Evolutionary conservation across 164 flowering plant genomes (phyloP).

Genomic region (Nymphaea thermarum): DNA sequence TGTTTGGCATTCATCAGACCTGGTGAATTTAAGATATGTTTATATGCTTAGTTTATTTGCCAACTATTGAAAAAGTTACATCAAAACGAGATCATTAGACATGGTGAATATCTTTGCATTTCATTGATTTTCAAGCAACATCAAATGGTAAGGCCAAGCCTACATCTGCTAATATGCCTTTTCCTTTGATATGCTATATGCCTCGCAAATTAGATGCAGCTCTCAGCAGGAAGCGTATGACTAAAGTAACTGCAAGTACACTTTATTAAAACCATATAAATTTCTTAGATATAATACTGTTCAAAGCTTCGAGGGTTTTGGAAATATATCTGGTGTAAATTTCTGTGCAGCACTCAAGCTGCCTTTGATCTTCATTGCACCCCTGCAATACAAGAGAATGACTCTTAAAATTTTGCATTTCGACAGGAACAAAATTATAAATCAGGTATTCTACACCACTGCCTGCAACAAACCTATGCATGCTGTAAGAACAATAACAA

Average conservation of each 20-base stretch:
- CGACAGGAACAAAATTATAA: neutral
- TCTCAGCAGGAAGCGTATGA: neutral
- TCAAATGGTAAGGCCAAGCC: neutral
- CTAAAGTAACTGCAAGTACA: neutral
- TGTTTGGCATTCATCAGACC: too few species aligned
- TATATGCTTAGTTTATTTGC: neutral
- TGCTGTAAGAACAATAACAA: too few species aligned
- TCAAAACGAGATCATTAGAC: neutral
- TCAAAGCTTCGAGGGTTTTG: conserved; percentile 94
- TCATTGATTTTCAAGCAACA: neutral
- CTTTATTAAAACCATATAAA: neutral
- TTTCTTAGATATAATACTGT: neutral
- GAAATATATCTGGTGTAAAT: conserved; percentile 95
- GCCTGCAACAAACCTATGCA: neutral
- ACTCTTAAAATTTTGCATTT: too few species aligned
- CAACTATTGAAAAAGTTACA: neutral
- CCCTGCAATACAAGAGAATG: conserved; percentile 34
- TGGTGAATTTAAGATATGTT: too few species aligned
- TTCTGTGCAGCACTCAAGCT: conserved; percentile 94
- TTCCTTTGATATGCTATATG: neutral
- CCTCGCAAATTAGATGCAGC: neutral
- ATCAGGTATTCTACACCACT: neutral
- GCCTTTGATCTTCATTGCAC: conserved; percentile 87
- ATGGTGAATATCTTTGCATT: neutral
- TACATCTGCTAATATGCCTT: neutral